Evolutionary conservation across 257 asterid species (phyloP), one percentile per base, ranked within the genome.

Genomic region (Nicotiana tomentosiformis): DNA sequence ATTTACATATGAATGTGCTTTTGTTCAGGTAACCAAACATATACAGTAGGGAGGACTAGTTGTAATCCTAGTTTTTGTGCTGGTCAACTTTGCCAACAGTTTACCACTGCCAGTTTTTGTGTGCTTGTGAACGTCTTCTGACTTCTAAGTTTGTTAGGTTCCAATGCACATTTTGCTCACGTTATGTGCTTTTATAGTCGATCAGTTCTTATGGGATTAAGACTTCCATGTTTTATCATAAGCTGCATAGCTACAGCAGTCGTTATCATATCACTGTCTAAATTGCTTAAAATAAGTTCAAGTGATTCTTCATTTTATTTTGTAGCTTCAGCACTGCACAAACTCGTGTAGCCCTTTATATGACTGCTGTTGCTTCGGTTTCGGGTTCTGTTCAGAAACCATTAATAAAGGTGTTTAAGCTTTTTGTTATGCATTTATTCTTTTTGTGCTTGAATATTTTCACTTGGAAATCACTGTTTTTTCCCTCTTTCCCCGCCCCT

Each of bases 281-380:
- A 46, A 46, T 18, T 72, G 37, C 78, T 60, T 69, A 20, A n/a
- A 30, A 17, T 35, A 10, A 9, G 20, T 62, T 62, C 70, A 74
- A 64, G 83, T 77, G 89, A 79, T 80, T 86, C 67, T 80, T 74
- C 83, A 46, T 81, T 88, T 46, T 49, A 67, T 85, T 58, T 82
- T 88, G 82, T 97, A 96, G 99, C 90, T 93, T 96, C 88, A 67
- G 56, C 83, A 91, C 97, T 62, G 99, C 90, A 84, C 97, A 93
- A 88, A 93, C 92, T 84, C 95, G 70, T 78, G 93, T 94, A 66
- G 88, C 92, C 84, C 91, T 94, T 82, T 90, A 96, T 91, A 70
- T 90, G 85, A 96, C 98, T 57, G 97, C 99, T 70, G 85, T 92
- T 81, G 92, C 97, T 83, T 93, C 95, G 46, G 81, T 87, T 84